Percentiles rank a stretch among this genome's conserved stretches.
Evolutionary conservation across 176 grass and related monocot species (phyloP).

Genomic region (Oryza australiensis): DNA sequence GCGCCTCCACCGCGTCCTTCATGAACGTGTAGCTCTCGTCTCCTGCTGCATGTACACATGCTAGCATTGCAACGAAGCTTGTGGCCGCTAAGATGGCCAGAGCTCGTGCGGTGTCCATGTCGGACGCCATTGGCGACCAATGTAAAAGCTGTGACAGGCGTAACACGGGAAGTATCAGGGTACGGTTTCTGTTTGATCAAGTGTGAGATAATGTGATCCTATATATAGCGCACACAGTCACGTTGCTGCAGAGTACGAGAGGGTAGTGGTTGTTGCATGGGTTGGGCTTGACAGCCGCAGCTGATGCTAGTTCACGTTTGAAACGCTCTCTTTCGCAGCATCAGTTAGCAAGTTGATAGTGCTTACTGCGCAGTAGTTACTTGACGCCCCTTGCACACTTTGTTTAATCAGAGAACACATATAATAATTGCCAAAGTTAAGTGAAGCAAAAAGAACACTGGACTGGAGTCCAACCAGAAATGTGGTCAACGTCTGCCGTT

Average conservation of each 20-base stretch:
- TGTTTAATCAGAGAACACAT: not conserved
- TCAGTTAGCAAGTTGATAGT: not conserved
- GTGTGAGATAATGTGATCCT: not conserved
- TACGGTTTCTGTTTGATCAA: slow-evolving; percentile 3
- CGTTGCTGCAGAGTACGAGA: not conserved
- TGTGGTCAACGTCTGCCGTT: slow-evolving; percentile 10
- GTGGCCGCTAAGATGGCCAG: not conserved
- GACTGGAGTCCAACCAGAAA: not conserved
- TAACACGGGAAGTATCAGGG: not conserved
- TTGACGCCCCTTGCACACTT: not conserved
- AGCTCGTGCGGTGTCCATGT: not conserved
- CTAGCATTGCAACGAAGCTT: not conserved
- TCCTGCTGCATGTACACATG: not conserved
- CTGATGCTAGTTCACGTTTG: not conserved
- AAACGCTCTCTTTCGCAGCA: not conserved
- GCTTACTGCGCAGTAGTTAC: not conserved
- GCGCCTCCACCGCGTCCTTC: slow-evolving; percentile 53
- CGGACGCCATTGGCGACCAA: slow-evolving; percentile 8
- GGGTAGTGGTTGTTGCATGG: not conserved
- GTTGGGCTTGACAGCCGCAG: not conserved
- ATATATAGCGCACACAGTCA: slow-evolving; percentile 18
- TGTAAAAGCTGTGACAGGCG: not conserved
- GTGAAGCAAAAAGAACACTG: slow-evolving; percentile 14
- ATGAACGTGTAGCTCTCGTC: slow-evolving; percentile 58
- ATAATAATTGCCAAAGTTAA: not conserved